Conservation (phyloP, 1,139 yeast genomes). For the Yamadazyma atlantica region DNA sequence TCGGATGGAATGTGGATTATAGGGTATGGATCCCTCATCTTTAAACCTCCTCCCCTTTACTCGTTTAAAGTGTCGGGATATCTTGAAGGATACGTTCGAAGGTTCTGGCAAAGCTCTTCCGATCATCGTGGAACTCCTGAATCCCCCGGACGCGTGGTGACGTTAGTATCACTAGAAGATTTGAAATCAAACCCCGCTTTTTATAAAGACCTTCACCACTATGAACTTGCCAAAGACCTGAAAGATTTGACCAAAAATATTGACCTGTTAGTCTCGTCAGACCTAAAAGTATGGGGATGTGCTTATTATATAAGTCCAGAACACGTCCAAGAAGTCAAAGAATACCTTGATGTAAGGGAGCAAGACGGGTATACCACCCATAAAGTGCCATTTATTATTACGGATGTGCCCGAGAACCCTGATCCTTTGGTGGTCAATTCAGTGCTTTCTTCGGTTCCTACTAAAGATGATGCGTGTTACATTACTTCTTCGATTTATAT, state of each 20-base stretch:
- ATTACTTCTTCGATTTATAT: conserved; percentile 74
- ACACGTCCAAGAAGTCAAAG: conserved; percentile 57
- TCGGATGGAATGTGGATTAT: conserved; percentile 70
- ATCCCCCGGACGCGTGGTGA: conserved; percentile 84
- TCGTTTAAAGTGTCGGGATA: conserved; percentile 69
- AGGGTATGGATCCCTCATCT: conserved; percentile 88
- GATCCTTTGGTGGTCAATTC: conserved; percentile 12
- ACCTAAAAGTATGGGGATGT: conserved; percentile 71
- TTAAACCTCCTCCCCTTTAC: conserved; percentile 83
- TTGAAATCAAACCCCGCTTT: conserved; percentile 42
- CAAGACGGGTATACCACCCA: conserved; percentile 85
- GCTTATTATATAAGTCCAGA: conserved; percentile 77
- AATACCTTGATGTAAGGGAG: conserved; percentile 76
- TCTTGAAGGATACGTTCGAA: conserved; percentile 69
- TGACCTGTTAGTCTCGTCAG: conserved; percentile 34
- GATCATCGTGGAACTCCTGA: conserved; percentile 92
- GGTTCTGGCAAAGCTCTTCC: conserved; percentile 90
- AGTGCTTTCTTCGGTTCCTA: conserved; percentile 18
- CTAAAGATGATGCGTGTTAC: conserved; percentile 32
- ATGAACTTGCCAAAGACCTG: conserved; percentile 27
- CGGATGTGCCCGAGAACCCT: conserved; percentile 24
- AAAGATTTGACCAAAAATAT: conserved; percentile 14
- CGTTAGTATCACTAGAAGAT: conserved; percentile 62
- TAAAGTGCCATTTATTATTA: conserved; percentile 61
- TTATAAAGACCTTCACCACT: conserved; percentile 44